Base-by-base conservation (phyloP, 306 rosid species). In the Delonix regia region DNA sequence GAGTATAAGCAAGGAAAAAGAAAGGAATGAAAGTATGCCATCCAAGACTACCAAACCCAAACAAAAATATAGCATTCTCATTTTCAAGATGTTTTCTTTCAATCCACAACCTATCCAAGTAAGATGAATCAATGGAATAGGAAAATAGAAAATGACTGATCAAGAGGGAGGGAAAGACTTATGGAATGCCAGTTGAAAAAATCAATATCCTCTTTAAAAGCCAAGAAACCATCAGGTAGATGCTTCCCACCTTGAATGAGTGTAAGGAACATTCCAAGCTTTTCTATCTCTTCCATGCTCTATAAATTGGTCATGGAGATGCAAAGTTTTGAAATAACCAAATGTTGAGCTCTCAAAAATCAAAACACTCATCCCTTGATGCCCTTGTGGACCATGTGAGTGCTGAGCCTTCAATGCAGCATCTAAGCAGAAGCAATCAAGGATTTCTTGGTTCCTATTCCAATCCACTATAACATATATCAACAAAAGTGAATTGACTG, bases 391-490 rank as follows among this genome's bases (percentile, higher is more conserved):
- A 82, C 86, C 88, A 75, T 82, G 82, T 4, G 88, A 65, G 30
- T 85, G 86, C n/a, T 79, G 71, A 78, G 88, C 88, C 81, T 78
- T 85, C 24, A 65, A 10, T 8, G 86, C 84, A 39, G 84, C 76
- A 75, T 82, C 82, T 19, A 33, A 57, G 3, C 48, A 13, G 74
- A 85, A 85, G 80, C 67, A 82, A 78, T 82, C 86, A 75, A 85
- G 84, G 47, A 85, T 84, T 53, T 85, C 86, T 71, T 78, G 86
- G 30, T 71, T 85, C 36, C 88, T 86, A 85, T 85, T 69, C 88
- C 88, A 9, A 18, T 75, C 88, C 86, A 82, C 88, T 85, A 11
- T 71, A 81, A 81, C 49, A 56, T 74, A 76, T 64, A 51, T 57
- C 55, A 76, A 18, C 16, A 11, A 73, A n/a, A 19, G 62, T 79